Percentiles rank a stretch among this genome's conserved stretches.
Conservation (phyloP, 75 land plant species). For the Sequoia sempervirens region DNA sequence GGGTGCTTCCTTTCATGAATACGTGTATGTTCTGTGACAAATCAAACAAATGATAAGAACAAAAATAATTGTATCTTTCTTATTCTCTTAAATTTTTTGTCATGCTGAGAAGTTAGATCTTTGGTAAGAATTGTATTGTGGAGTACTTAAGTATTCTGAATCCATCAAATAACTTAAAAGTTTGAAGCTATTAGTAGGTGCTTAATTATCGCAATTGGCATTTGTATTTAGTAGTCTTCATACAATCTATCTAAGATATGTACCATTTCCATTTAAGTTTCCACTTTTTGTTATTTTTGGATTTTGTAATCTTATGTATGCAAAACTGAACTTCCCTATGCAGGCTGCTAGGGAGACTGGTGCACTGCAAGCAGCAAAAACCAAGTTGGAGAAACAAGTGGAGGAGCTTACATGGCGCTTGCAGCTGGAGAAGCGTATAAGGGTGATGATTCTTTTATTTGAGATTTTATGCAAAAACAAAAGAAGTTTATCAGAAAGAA, state of each 20-base stretch:
- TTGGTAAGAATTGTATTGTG: background rate
- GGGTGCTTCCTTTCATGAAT: background rate
- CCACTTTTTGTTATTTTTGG: background rate
- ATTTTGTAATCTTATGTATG: background rate
- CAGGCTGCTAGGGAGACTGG: slow-evolving; percentile 99
- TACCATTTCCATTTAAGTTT: background rate
- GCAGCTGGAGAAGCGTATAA: slow-evolving; percentile 91
- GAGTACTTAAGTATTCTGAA: background rate
- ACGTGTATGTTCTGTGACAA: background rate
- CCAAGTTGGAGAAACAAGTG: slow-evolving; percentile 94
- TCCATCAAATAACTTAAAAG: background rate
- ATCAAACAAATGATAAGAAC: background rate
- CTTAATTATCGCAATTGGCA: background rate
- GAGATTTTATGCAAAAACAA: background rate
- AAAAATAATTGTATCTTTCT: background rate
- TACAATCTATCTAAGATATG: background rate
- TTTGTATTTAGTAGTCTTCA: background rate
- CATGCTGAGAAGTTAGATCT: too few species aligned
- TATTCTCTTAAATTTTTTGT: too few species aligned
- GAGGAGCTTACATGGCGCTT: slow-evolving; percentile 97
- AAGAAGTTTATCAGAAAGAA: background rate
- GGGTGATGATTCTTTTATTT: slow-evolving; percentile 40
- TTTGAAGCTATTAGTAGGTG: background rate
- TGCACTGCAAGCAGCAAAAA: slow-evolving; percentile 95
- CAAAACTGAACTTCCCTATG: background rate